Evolutionary conservation across 2,329 filamentous ascomycete genomes (phyloP).

Genomic region (Xylaria sp.): DNA sequence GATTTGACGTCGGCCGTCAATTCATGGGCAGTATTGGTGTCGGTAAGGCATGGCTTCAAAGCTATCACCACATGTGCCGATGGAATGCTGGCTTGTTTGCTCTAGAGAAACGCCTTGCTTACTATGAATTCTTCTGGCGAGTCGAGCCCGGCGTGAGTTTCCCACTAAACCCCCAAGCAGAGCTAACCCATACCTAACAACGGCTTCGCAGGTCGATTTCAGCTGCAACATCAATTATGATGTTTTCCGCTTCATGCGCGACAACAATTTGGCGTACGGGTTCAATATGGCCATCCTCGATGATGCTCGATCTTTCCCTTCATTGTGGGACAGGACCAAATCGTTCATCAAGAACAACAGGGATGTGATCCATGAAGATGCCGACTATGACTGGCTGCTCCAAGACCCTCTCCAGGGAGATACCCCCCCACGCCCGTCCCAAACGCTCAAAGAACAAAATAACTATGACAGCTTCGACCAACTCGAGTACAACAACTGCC

Average conservation of each 20-base stretch:
- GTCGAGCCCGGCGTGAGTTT: constrained; percentile 68
- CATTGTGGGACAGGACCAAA: constrained; percentile 59
- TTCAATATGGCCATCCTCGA: constrained; percentile 65
- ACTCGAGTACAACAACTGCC: constrained; percentile 61
- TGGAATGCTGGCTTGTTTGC: constrained; percentile 90
- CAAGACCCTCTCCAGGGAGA: constrained; percentile 44
- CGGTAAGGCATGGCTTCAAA: constrained; percentile 72
- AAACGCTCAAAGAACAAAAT: constrained; percentile 21
- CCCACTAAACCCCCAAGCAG: neutral
- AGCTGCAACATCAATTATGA: constrained; percentile 79
- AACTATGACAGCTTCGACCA: constrained; percentile 39
- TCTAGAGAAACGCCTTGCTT: constrained; percentile 75
- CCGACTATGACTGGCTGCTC: constrained; percentile 62
- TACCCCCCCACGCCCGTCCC: constrained; percentile 3
- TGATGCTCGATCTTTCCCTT: constrained; percentile 56
- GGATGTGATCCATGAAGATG: constrained; percentile 59
- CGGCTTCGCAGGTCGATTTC: constrained; percentile 60
- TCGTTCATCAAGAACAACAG: constrained; percentile 59
- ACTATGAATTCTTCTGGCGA: constrained; percentile 70
- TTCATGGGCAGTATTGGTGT: constrained; percentile 72
- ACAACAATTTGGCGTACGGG: constrained; percentile 83
- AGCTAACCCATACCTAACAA: constrained; percentile 33
- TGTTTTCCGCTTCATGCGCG: constrained; percentile 86
- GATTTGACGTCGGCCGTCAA: constrained; percentile 72
- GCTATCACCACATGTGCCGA: constrained; percentile 80